A percentile compares a stretch with the other conserved stretches of the same genome.
phyloP scores from a whole-genome alignment of 192 early-diverging fungal genomes.

The Backusella luteola region DNA sequence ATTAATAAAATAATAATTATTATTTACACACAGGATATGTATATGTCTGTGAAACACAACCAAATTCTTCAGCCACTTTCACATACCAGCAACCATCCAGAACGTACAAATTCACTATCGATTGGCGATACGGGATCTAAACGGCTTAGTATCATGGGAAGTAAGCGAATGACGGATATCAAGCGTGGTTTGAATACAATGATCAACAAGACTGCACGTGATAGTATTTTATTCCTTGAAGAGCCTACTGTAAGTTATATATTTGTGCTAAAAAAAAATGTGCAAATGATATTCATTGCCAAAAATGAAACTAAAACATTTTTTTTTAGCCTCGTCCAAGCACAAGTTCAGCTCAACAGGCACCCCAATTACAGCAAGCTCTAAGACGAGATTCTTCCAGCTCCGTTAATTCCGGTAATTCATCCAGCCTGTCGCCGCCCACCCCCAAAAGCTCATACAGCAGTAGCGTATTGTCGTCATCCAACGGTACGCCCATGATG shows the following conservation, averaged over 20 bases:
- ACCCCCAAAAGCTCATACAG: background rate
- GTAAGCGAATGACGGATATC: constrained; percentile 22
- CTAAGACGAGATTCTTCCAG: constrained; percentile 24
- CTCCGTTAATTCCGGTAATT: constrained; percentile 22
- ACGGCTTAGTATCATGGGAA: constrained; percentile 19
- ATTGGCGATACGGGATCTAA: constrained; percentile 5
- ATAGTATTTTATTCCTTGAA: constrained; percentile 12
- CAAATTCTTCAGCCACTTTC: constrained; percentile 52
- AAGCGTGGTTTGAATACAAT: constrained; percentile 28
- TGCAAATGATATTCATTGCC: background rate
- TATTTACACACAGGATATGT: constrained; percentile 45
- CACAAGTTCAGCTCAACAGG: constrained; percentile 15
- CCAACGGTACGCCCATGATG: background rate
- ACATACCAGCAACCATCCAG: background rate
- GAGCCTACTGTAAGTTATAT: background rate
- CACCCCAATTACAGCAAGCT: background rate
- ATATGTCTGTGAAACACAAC: constrained; percentile 55
- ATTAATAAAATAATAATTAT: background rate
- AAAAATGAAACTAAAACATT: background rate
- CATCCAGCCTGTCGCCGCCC: background rate
- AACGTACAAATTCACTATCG: background rate
- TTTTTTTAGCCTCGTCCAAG: constrained; percentile 14
- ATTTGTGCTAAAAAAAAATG: background rate
- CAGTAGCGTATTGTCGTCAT: background rate
- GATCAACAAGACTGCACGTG: constrained; percentile 24